Conservation (phyloP, 2,329 filamentous ascomycete species). For the Cordyceps tenuipes region DNA sequence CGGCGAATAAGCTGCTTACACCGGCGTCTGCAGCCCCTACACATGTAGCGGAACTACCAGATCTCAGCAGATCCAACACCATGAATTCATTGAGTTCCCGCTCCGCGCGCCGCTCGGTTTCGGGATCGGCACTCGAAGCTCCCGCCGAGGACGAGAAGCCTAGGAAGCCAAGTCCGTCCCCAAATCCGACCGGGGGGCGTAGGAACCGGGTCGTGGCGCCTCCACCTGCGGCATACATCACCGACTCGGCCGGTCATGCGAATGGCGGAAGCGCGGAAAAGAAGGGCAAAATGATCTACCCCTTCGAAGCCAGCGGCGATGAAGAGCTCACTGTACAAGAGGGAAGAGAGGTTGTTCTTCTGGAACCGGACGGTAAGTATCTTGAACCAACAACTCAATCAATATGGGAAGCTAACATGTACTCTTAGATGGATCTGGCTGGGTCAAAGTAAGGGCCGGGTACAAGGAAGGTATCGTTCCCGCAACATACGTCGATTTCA, state of each 20-base stretch:
- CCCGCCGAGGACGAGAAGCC: not conserved
- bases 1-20: conserved; percentile 54
- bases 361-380: conserved; percentile 80
- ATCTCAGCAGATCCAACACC: conserved; percentile 71
- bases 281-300: conserved; percentile 81
- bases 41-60: conserved; percentile 54
- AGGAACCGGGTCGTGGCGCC: conserved; percentile 78
- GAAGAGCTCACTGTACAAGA: conserved; percentile 77
- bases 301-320: conserved; percentile 70
- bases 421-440: conserved; percentile 74
- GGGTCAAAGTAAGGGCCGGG: conserved; percentile 74
- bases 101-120: conserved; percentile 66
- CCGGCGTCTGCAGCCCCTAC: conserved; percentile 31
- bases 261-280: conserved; percentile 34
- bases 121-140: conserved; percentile 43
- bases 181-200: conserved; percentile 21
- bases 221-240: conserved; percentile 73
- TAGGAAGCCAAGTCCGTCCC: conserved; percentile 7
- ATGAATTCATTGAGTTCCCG: conserved; percentile 87
- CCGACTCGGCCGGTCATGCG: conserved; percentile 47
- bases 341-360: conserved; percentile 64
- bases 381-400: not conserved
- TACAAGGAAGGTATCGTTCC: conserved; percentile 80
- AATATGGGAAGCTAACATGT: conserved; percentile 13
- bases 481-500: conserved; percentile 70